A percentile compares a stretch with the other conserved stretches of the same genome.
Evolutionary conservation across 176 grass and related monocot species (phyloP).

Genomic region (Carex myosuroides): DNA sequence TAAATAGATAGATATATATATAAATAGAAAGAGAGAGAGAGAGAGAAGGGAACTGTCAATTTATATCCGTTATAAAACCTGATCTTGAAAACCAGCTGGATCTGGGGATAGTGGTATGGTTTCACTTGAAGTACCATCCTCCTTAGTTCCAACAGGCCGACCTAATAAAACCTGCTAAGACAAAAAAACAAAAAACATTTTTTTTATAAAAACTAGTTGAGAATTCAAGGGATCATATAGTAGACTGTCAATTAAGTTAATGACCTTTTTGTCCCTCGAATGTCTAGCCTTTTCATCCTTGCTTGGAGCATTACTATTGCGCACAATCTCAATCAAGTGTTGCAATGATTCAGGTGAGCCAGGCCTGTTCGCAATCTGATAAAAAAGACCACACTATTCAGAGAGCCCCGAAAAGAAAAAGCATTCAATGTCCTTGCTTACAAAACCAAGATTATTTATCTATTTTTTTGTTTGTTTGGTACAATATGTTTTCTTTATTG

Average conservation of each 20-base stretch:
- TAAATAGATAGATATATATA: too few species aligned
- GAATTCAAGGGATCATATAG: background rate
- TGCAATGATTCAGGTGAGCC: constrained; percentile 82
- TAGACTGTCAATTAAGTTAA: background rate
- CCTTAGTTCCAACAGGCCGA: constrained; percentile 42
- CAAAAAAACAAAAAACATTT: constrained; percentile 20
- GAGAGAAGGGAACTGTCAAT: background rate
- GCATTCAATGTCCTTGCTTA: background rate
- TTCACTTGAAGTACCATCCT: constrained; percentile 55
- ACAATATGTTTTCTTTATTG: background rate
- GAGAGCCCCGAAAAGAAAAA: constrained; percentile 3
- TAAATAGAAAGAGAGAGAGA: background rate
- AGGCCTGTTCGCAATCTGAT: constrained; percentile 75
- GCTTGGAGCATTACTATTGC: constrained; percentile 39
- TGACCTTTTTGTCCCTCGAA: constrained; percentile 63
- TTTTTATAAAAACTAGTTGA: constrained; percentile 15
- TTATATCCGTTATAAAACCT: constrained; percentile 35
- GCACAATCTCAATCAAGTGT: constrained; percentile 71
- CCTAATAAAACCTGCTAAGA: constrained; percentile 51
- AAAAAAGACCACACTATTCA: constrained; percentile 14
- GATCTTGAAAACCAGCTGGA: constrained; percentile 73
- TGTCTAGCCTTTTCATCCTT: constrained; percentile 80
- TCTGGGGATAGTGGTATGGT: constrained; percentile 25
- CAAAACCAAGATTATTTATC: background rate
- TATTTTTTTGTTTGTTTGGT: background rate